phyloP scores from a whole-genome alignment of 768 basidiomycete species.

The Auricularia sp. region DNA sequence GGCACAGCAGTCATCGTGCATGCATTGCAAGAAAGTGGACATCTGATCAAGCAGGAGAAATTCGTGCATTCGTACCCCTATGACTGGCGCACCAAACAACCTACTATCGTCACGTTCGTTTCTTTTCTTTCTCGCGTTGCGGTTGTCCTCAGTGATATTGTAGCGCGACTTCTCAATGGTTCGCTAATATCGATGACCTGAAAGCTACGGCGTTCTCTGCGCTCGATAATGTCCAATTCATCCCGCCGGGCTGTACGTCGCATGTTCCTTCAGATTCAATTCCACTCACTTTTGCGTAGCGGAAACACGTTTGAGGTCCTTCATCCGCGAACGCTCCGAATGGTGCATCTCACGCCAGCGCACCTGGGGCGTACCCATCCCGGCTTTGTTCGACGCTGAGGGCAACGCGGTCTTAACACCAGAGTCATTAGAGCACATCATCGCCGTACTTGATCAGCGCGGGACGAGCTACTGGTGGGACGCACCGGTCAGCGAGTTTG shows the following conservation, averaged over 20 bases:
- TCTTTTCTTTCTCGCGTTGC: background rate
- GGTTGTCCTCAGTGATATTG: background rate
- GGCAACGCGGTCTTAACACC: constrained; percentile 55
- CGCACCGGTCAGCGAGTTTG: constrained; percentile 72
- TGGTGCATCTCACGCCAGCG: constrained; percentile 99
- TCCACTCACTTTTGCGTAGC: constrained; percentile 34
- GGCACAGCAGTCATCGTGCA: constrained; percentile 60
- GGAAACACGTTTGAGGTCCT: constrained; percentile 77
- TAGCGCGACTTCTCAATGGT: constrained; percentile 95
- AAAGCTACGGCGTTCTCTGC: constrained; percentile 65
- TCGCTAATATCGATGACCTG: constrained; percentile 81
- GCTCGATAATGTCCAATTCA: constrained; percentile 60
- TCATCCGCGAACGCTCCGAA: constrained; percentile 80
- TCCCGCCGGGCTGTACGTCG: constrained; percentile 59
- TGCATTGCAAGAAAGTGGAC: constrained; percentile 41
- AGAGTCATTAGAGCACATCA: constrained; percentile 61
- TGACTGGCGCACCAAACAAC: constrained; percentile 92
- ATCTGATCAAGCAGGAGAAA: constrained; percentile 53
- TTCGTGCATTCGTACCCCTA: constrained; percentile 88
- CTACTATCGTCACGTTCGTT: constrained; percentile 78
- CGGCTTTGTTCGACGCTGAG: constrained; percentile 64
- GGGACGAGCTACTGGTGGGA: constrained; percentile 89
- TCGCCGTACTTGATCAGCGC: constrained; percentile 58
- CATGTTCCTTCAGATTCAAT: background rate
- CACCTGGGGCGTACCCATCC: constrained; percentile 96